phyloP scores from a whole-genome alignment of 257 asterid genomes.

The Osmanthus fragrans region DNA sequence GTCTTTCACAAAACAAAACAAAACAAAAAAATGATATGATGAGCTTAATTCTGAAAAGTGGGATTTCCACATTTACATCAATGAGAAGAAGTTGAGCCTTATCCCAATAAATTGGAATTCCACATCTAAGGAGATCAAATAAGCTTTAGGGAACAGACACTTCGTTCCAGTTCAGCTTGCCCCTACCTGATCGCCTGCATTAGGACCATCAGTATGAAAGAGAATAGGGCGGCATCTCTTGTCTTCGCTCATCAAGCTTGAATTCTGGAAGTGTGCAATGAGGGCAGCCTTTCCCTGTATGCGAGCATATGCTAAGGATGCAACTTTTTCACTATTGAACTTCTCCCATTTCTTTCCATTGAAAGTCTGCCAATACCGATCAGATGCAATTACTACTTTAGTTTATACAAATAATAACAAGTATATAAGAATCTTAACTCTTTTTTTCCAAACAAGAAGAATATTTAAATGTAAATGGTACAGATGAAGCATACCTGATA shows the following conservation, averaged over 20 bases:
- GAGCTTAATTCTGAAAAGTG: slow-evolving; percentile 6
- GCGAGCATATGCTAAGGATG: slow-evolving; percentile 95
- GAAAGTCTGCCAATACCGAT: slow-evolving; percentile 57
- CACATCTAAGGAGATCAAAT: neutral
- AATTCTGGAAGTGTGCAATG: slow-evolving; percentile 96
- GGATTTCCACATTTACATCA: neutral
- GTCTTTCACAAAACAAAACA: neutral
- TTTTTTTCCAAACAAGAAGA: neutral
- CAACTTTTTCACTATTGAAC: slow-evolving; percentile 97
- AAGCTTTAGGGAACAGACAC: neutral
- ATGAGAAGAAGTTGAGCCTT: neutral
- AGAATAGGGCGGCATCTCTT: slow-evolving; percentile 98
- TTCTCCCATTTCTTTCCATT: slow-evolving; percentile 99
- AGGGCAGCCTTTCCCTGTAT: slow-evolving; percentile 98
- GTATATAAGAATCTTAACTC: neutral
- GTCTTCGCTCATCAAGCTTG: slow-evolving; percentile 99
- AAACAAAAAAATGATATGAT: slow-evolving; percentile 21
- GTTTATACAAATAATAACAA: slow-evolving; percentile 14
- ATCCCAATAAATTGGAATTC: neutral
- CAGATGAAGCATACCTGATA: slow-evolving; percentile 55
- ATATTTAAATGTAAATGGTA: neutral
- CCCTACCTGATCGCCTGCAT: slow-evolving; percentile 98
- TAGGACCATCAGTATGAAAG: slow-evolving; percentile 98
- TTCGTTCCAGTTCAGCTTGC: neutral
- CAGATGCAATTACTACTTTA: neutral